Evolutionary conservation across 2,329 filamentous ascomycete species (phyloP), one percentile per base, ranked within the genome.

Genomic region (Fusarium chuoi): DNA sequence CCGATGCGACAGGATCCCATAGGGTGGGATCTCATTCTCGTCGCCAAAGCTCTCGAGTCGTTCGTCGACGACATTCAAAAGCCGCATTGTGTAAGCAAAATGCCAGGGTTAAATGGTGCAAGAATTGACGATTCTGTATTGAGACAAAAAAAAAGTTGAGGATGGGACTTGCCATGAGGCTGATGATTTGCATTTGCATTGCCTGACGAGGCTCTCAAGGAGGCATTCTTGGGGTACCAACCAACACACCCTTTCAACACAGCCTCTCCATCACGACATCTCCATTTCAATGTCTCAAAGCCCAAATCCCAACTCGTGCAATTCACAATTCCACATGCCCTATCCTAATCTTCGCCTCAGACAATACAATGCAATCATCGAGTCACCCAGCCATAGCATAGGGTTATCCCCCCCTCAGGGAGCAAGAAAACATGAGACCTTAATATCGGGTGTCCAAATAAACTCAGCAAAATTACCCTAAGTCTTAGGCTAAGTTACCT

Each of bases 1-100:
- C 2, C 79, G 82, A 45, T 83, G 82, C 14, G 81, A 83, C 1
- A 84, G 74, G 28, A 83, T 83, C 3, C 78, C 81, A 52, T 83
- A 84, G 0, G 59, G 62, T 13, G 78, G 78, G 12, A 70, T 65
- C 8, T 74, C 61, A 0, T 24, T 52, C 24, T 73, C 67, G 36
- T 39, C 39, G 24, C 12, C 71, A 10, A 74, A 80, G 24, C 66
- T 68, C 42, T 77, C 67, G 14, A 81, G 65, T 4, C 63, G 48
- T 17, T 70, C 58, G 9, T 68, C 78, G 17, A 58, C 24, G 3
- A 68, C 70, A 59, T 81, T 78, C 20, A 81, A 73, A 20, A 81
- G 74, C 14, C 80, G 74, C 79, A 81, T 81, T 2, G n/a, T 17
- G 5, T 35, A 49, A 28, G 4, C 4, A 14, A 46, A 14, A 44